Conservation (phyloP, 257 asterid species). For the Petrea volubilis region DNA sequence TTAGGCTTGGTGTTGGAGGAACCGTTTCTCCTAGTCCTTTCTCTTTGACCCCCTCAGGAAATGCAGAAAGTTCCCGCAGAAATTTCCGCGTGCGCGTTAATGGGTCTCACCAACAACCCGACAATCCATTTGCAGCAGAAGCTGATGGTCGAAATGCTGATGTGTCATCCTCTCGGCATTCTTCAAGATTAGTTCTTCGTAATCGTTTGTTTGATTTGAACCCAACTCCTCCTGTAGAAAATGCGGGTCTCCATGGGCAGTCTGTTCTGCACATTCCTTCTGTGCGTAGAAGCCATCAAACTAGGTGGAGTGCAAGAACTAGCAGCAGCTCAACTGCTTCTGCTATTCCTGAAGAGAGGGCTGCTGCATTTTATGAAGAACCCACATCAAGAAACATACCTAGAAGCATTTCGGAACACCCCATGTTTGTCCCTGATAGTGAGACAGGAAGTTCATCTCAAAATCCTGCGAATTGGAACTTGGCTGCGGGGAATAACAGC, state of each 20-base stretch:
- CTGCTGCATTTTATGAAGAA: conserved; percentile 35
- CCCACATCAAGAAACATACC: conserved; percentile 46
- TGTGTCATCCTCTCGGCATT: conserved; percentile 39
- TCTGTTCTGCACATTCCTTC: conserved; percentile 40
- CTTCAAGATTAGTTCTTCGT: conserved; percentile 43
- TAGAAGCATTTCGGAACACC: conserved; percentile 72
- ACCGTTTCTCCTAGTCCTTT: conserved; percentile 40
- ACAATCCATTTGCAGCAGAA: conserved; percentile 33
- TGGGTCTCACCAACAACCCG: conserved; percentile 54
- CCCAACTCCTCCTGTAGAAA: conserved; percentile 43
- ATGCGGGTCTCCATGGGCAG: conserved; percentile 36
- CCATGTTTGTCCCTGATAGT: conserved; percentile 57
- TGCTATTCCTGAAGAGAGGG: conserved; percentile 23
- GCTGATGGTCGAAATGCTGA: conserved; percentile 36
- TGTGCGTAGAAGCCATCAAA: conserved; percentile 36
- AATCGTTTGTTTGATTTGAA: conserved; percentile 40
- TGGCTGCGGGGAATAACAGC: conserved; percentile 41
- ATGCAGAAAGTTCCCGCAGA: conserved; percentile 50
- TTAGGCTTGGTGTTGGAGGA: conserved; percentile 61
- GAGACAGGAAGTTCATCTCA: conserved; percentile 48
- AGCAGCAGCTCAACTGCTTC: conserved; percentile 32
- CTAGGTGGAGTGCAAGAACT: conserved; percentile 62
- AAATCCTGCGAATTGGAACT: conserved; percentile 47
- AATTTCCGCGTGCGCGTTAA: conserved; percentile 67
- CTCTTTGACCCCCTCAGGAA: conserved; percentile 38